phyloP scores from a whole-genome alignment of 148 eudicot genomes.

The Heliosperma pusillum region DNA sequence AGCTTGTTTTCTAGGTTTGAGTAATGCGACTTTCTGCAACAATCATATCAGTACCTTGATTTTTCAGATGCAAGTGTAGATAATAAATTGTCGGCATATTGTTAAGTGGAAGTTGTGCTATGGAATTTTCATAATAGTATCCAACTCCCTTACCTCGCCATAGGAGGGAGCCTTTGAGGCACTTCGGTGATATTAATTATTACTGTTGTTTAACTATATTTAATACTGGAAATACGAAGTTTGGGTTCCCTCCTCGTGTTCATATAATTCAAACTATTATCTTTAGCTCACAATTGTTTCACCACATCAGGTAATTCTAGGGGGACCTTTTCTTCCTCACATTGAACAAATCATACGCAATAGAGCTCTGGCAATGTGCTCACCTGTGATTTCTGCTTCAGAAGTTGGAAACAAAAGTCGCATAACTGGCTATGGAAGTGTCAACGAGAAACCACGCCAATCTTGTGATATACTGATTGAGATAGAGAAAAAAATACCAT shows the following conservation, averaged over 20 bases:
- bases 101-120: not conserved
- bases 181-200: not conserved
- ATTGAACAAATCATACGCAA: conserved; percentile 75
- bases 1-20: not conserved
- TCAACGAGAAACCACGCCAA: conserved; percentile 52
- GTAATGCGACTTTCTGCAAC: not conserved
- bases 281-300: conserved; percentile 21
- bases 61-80: not conserved
- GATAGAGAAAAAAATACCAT: conserved; percentile 50
- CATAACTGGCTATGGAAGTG: conserved; percentile 39
- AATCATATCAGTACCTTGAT: not conserved
- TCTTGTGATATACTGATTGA: conserved; percentile 67
- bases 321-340: conserved; percentile 89
- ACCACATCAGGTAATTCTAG: conserved; percentile 66
- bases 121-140: not conserved
- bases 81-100: not conserved
- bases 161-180: not conserved
- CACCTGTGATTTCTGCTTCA: conserved; percentile 69
- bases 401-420: conserved; percentile 62
- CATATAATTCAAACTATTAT: not conserved
- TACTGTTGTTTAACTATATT: not conserved
- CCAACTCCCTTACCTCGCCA: not conserved
- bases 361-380: conserved; percentile 65
- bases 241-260: not conserved
- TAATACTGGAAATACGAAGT: not conserved